phyloP scores from a whole-genome alignment of 2,329 filamentous ascomycete genomes.

The Colletotrichum phormii region DNA sequence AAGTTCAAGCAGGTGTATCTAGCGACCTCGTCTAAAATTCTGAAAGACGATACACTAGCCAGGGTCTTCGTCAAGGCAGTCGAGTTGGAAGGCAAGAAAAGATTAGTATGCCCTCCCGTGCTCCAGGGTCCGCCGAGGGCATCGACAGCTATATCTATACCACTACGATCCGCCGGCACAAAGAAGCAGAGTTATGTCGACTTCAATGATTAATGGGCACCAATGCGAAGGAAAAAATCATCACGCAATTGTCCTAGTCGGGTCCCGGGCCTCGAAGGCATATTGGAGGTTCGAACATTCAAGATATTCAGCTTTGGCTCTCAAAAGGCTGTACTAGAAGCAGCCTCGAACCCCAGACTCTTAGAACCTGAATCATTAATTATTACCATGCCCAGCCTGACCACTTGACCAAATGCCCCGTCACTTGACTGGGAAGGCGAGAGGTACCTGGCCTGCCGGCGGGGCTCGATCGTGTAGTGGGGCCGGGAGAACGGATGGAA shows the following conservation, averaged over 20 bases:
- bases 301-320: not conserved
- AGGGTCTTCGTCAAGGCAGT: not conserved
- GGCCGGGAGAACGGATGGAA: not conserved
- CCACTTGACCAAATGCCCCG: not conserved
- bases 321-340: not conserved
- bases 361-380: not conserved
- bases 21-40: not conserved
- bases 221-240: not conserved
- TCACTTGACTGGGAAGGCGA: not conserved
- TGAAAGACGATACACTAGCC: not conserved
- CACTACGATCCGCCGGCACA: not conserved
- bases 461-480: not conserved
- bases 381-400: not conserved
- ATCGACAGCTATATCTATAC: not conserved
- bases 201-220: not conserved
- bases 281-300: not conserved
- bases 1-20: not conserved
- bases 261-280: not conserved
- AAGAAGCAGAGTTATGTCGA: not conserved
- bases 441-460: not conserved
- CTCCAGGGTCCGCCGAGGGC: constrained; percentile 46
- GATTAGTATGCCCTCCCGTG: not conserved
- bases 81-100: not conserved
- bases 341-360: not conserved
- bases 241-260: not conserved